Conservation (phyloP, 345 rosid genomes). For the Eucalyptus rudis region DNA sequence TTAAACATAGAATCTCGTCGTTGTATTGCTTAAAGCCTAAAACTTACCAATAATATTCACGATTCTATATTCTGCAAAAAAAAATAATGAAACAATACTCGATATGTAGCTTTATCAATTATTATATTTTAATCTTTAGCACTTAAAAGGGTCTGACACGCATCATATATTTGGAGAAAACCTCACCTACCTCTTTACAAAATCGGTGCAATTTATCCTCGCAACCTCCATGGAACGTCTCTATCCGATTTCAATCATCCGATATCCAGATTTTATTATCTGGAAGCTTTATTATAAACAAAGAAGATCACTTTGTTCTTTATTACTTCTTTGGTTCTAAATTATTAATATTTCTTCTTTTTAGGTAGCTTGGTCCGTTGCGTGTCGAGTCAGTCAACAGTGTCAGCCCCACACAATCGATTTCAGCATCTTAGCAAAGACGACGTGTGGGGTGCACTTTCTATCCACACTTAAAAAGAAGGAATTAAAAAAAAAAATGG, state of each 20-base stretch:
- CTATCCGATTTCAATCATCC: background rate
- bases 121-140: background rate
- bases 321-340: background rate
- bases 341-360: background rate
- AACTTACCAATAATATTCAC: background rate
- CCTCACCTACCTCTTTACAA: background rate
- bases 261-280: background rate
- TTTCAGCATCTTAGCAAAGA: background rate
- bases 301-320: background rate
- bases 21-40: background rate
- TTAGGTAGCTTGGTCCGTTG: background rate
- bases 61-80: background rate
- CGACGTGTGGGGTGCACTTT: background rate
- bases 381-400: background rate
- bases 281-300: background rate
- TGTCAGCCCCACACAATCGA: background rate
- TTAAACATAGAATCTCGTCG: fast-evolving
- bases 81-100: fast-evolving
- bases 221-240: background rate
- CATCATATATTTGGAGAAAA: background rate
- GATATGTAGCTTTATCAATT: fast-evolving
- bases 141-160: background rate
- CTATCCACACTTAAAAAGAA: background rate
- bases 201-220: background rate
- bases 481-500: background rate